Percentiles rank a stretch among this genome's conserved stretches.
Evolutionary conservation across 1,139 yeast species (phyloP).

Genomic region (Yamadazyma conglobata): DNA sequence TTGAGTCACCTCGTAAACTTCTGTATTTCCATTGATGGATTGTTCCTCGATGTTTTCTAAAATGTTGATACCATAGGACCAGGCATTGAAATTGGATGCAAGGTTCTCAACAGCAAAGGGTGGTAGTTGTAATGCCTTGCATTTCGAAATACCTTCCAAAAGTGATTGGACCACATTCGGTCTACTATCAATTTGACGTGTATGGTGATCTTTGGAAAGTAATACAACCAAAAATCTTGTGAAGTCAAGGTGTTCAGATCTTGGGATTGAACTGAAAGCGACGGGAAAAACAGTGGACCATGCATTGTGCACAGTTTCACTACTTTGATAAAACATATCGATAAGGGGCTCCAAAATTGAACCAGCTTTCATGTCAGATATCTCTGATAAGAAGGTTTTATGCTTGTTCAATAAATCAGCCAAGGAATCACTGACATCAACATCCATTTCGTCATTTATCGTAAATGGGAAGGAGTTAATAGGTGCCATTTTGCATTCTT

Average conservation of each 20-base stretch:
- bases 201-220: slow-evolving; percentile 86
- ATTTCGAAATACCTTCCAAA: slow-evolving; percentile 73
- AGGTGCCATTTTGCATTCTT: slow-evolving; percentile 56
- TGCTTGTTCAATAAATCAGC: slow-evolving; percentile 48
- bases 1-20: slow-evolving; percentile 78
- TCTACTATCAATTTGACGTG: slow-evolving; percentile 79
- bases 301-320: slow-evolving; percentile 74
- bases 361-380: slow-evolving; percentile 49
- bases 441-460: slow-evolving; percentile 23
- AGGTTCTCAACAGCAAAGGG: slow-evolving; percentile 91
- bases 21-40: slow-evolving; percentile 64
- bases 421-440: slow-evolving; percentile 23
- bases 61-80: slow-evolving; percentile 86
- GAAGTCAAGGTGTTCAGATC: slow-evolving; percentile 80
- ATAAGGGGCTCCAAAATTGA: slow-evolving; percentile 68
- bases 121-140: slow-evolving; percentile 78
- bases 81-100: slow-evolving; percentile 82
- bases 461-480: slow-evolving; percentile 45
- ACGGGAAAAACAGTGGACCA: slow-evolving; percentile 86
- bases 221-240: slow-evolving; percentile 74
- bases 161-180: slow-evolving; percentile 87
- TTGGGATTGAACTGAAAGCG: slow-evolving; percentile 68
- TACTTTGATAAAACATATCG: slow-evolving; percentile 80
- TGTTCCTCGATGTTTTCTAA: slow-evolving; percentile 72
- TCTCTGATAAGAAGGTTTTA: slow-evolving; percentile 41